Percentiles rank a stretch among this genome's conserved stretches.
Conservation (phyloP, 2,329 filamentous ascomycete species). For the Lachnellula cervina region DNA sequence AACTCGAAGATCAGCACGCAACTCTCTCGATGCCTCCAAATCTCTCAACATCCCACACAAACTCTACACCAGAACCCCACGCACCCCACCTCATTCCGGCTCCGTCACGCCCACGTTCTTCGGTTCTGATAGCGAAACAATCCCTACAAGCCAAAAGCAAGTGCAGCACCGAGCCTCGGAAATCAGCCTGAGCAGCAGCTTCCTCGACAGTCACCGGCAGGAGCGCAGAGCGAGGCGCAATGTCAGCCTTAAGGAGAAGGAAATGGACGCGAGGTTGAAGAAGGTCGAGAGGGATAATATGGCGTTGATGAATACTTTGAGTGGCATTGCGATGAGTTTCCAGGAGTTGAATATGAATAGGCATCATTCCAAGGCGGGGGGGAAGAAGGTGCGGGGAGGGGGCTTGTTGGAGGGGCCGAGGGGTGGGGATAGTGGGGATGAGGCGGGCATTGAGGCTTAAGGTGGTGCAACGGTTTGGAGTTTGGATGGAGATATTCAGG, state of each 20-base stretch:
- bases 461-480: not conserved
- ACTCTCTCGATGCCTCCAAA: not conserved
- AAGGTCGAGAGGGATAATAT: slow-evolving; percentile 26
- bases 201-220: slow-evolving; percentile 7
- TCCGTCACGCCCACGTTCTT: not conserved
- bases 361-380: not conserved
- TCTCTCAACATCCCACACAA: not conserved
- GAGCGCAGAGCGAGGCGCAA: slow-evolving; percentile 15
- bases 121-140: not conserved
- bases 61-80: not conserved
- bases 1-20: not conserved
- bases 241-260: slow-evolving; percentile 13
- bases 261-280: slow-evolving; percentile 19
- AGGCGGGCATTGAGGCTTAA: not conserved
- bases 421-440: not conserved
- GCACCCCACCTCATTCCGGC: slow-evolving; percentile 3
- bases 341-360: slow-evolving; percentile 12
- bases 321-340: slow-evolving; percentile 18
- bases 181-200: not conserved
- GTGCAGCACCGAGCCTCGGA: not conserved
- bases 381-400: not conserved
- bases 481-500: not conserved
- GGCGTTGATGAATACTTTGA: slow-evolving; percentile 18
- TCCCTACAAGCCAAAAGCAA: not conserved
- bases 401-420: not conserved